Base-by-base conservation (phyloP, 2,329 filamentous ascomycete species). In the Colletotrichum higginsianum region DNA sequence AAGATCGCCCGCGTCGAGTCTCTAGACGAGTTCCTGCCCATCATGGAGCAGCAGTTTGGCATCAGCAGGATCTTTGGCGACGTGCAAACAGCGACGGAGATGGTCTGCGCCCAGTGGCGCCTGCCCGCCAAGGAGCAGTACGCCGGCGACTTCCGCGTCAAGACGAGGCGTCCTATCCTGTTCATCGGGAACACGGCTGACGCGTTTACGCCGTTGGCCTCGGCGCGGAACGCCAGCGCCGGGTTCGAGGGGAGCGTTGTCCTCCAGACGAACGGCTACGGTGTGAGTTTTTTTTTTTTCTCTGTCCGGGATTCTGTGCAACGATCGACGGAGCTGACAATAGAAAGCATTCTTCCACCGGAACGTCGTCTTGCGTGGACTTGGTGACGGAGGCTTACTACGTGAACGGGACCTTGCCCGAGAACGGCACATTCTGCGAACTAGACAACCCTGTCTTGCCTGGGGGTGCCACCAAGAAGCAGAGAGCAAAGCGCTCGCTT, bases 121-220 rank as follows among this genome's bases (percentile, higher is more conserved):
- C 68, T 83, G 11, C 76, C 79, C 5, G 79, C 83, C 13, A 81
- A 80, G 56, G 82, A 83, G 73, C 75, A 77, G 18, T 82, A 81
- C 56, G 74, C 65, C 2, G 80, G 77, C 0, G 76, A 79, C 57
- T 82, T 83, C 58, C 67, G 67, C 18, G 78, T 78, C 52, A 78
- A 77, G 66, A 79, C 81, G 0, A 78, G 74, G 64, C 79, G 78
- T 18, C 79, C 81, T 0, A 60, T 84, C 2, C 75, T 85, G 2
- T 70, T 86, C 16, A 76, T 85, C 12, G 79, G 80, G 9, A 84
- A 82, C 68, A 80, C 78, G 0, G 76, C 76, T 38, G 84, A 86
- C 62, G 79, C 78, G 0, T 75, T 80, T n/a, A 84, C 82, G 2
- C 82, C 84, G 2, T 73, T 85, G 8, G 74, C 62, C 3, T 82